A percentile compares a stretch with the other conserved stretches of the same genome.
These are phyloP conservation scores for Physcomitrium patens DNA, from an alignment of 225 moss, liverwort and hornwort species.

Conservation along the genomic window DNA sequence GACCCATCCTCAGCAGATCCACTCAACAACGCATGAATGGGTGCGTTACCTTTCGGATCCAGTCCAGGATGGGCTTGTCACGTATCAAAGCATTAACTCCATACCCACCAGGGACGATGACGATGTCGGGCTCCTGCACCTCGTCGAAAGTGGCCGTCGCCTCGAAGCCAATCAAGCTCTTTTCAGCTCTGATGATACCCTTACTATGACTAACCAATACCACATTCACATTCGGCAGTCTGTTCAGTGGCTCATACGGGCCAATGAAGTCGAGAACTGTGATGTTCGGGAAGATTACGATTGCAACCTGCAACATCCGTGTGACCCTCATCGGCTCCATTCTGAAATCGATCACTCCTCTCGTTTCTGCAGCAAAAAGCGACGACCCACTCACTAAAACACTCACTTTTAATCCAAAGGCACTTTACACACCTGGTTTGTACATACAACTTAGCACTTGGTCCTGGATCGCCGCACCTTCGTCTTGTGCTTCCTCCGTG, in stretches of 20 bases:
- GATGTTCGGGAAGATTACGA: slow-evolving; percentile 62
- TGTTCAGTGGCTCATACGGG: slow-evolving; percentile 67
- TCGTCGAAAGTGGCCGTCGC: slow-evolving; percentile 72
- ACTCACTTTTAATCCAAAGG: too few species aligned
- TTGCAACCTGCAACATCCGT: slow-evolving; percentile 62
- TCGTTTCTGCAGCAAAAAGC: too few species aligned
- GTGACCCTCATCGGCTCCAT: slow-evolving; percentile 23
- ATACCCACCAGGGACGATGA: slow-evolving; percentile 69
- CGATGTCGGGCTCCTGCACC: slow-evolving; percentile 70
- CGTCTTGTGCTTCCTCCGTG: too few species aligned
- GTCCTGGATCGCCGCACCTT: too few species aligned
- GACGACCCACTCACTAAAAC: too few species aligned
- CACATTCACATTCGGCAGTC: slow-evolving; percentile 59
- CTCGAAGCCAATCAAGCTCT: slow-evolving; percentile 48
- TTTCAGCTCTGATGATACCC: slow-evolving; percentile 45
- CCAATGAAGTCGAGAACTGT: slow-evolving; percentile 64
- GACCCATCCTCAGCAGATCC: neutral
- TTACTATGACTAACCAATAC: slow-evolving; percentile 75
- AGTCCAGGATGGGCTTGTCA: slow-evolving; percentile 66
- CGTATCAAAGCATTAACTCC: slow-evolving; percentile 46
- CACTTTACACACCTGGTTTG: too few species aligned
- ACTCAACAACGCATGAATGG: neutral
- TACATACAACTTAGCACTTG: too few species aligned
- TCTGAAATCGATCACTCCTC: too few species aligned
- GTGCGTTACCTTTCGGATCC: slow-evolving; percentile 68